phyloP scores from a whole-genome alignment of 2,329 filamentous ascomycete genomes.

The Aspergillus vadensis region DNA sequence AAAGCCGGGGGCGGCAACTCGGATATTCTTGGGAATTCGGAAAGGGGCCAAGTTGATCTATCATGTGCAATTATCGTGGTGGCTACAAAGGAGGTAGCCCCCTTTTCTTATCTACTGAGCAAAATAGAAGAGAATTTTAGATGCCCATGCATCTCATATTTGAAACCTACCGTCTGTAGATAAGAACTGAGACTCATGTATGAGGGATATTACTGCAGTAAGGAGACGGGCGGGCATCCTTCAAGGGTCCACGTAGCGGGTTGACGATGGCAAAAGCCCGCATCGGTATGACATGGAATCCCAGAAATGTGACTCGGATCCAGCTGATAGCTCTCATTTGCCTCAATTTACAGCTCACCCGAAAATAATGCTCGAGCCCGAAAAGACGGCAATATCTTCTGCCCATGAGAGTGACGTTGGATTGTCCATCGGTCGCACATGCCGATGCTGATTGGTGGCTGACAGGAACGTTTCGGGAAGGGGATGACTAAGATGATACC shows the following conservation, averaged over 20 bases:
- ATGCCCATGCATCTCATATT: neutral
- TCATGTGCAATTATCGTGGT: constrained; percentile 1
- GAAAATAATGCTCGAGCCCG: constrained; percentile 12
- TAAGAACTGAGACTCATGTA: neutral
- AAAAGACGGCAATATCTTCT: constrained; percentile 38
- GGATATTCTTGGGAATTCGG: constrained; percentile 6
- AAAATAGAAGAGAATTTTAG: neutral
- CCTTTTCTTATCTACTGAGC: neutral
- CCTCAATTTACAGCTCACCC: constrained; percentile 4
- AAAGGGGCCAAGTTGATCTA: neutral
- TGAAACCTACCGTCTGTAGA: neutral
- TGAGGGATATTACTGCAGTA: neutral
- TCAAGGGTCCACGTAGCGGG: neutral
- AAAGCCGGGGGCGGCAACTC: neutral
- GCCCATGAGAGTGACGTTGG: constrained; percentile 29
- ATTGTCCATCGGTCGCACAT: constrained; percentile 20
- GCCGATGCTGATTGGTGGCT: constrained; percentile 28
- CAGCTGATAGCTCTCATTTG: neutral
- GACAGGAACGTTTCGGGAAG: constrained; percentile 21
- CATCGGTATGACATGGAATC: neutral
- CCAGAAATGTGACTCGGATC: neutral
- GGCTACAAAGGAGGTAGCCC: neutral
- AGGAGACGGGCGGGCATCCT: neutral
- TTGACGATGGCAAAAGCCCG: neutral
- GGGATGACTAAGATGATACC: constrained; percentile 21